These are phyloP conservation scores for Pythium volutum DNA, from an alignment of 352 stramenopile genomes.

Conservation along the genomic window DNA sequence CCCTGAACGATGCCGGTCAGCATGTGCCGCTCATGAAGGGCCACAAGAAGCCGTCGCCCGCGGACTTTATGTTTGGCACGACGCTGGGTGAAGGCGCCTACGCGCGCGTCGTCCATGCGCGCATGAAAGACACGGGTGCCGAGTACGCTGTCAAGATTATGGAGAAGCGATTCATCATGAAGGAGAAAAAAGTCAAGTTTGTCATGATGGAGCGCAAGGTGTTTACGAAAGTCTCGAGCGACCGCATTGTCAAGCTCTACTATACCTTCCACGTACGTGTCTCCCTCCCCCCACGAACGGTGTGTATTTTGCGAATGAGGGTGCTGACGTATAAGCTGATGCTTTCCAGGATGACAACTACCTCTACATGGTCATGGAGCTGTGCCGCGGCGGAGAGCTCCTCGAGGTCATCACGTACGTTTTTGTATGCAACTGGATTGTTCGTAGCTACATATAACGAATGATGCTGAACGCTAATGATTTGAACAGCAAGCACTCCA, in stretches of 20 bases:
- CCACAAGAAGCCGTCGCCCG: slow-evolving; percentile 61
- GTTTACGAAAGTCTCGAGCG: slow-evolving; percentile 86
- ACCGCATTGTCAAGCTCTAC: slow-evolving; percentile 88
- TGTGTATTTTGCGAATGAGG: neutral
- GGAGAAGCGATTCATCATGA: slow-evolving; percentile 89
- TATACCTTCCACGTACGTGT: slow-evolving; percentile 84
- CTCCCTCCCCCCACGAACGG: neutral
- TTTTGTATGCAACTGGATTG: too few relatives aligned
- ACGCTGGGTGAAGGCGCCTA: slow-evolving; percentile 88
- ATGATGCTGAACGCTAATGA: too few relatives aligned
- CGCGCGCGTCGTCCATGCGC: slow-evolving; percentile 82
- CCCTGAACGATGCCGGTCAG: slow-evolving; percentile 15
- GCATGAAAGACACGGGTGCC: slow-evolving; percentile 84
- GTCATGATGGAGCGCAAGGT: slow-evolving; percentile 92
- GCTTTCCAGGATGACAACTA: slow-evolving; percentile 80
- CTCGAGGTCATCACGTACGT: slow-evolving; percentile 83
- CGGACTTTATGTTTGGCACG: slow-evolving; percentile 88
- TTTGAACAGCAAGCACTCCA: slow-evolving; percentile 69
- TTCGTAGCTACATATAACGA: too few relatives aligned
- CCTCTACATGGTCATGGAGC: slow-evolving; percentile 91
- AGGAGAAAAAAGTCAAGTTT: slow-evolving; percentile 91
- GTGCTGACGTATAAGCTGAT: neutral
- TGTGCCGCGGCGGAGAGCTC: slow-evolving; percentile 82
- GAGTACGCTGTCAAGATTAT: slow-evolving; percentile 92
- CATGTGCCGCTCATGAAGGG: slow-evolving; percentile 16